These are phyloP conservation scores for Cnidoscolus chayamansa DNA, from an alignment of 441 rosid species.

Conservation along the genomic window DNA sequence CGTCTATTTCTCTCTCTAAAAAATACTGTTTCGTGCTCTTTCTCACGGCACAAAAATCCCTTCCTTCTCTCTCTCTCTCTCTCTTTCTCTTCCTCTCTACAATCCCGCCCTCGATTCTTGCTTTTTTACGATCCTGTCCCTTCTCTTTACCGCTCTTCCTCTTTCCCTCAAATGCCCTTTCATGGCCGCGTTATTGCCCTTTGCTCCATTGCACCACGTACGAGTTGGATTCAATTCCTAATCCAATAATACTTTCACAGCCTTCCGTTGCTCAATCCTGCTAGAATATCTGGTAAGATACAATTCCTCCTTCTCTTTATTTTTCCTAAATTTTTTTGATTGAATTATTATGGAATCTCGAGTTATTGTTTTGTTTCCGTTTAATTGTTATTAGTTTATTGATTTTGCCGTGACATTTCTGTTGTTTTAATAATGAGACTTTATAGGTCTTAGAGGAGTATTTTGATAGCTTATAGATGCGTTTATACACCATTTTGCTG, in stretches of 20 bases:
- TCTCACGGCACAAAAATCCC: background rate
- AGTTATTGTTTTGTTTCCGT: background rate
- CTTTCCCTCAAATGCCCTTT: slow-evolving; percentile 33
- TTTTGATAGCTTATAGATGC: background rate
- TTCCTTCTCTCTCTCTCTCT: slow-evolving; percentile 12
- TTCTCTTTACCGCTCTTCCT: background rate
- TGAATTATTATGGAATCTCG: background rate
- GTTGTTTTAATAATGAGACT: background rate
- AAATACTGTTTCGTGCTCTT: slow-evolving; percentile 13
- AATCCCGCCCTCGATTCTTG: slow-evolving; percentile 26
- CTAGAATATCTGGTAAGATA: slow-evolving; percentile 34
- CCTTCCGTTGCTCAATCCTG: slow-evolving; percentile 20
- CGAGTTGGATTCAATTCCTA: slow-evolving; percentile 12
- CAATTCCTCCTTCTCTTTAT: background rate
- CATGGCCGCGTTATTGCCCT: slow-evolving; percentile 17
- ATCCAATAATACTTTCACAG: slow-evolving; percentile 12
- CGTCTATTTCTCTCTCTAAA: slow-evolving; percentile 14
- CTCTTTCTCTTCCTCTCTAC: background rate
- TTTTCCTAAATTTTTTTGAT: background rate
- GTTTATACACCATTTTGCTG: background rate
- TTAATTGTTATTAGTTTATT: background rate
- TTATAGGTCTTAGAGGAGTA: background rate
- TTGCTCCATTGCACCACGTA: slow-evolving; percentile 5
- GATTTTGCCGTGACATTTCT: slow-evolving; percentile 5
- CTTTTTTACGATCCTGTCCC: slow-evolving; percentile 38